Base-by-base conservation (phyloP, 2,329 filamentous ascomycete species). In the Metarhizium album region DNA sequence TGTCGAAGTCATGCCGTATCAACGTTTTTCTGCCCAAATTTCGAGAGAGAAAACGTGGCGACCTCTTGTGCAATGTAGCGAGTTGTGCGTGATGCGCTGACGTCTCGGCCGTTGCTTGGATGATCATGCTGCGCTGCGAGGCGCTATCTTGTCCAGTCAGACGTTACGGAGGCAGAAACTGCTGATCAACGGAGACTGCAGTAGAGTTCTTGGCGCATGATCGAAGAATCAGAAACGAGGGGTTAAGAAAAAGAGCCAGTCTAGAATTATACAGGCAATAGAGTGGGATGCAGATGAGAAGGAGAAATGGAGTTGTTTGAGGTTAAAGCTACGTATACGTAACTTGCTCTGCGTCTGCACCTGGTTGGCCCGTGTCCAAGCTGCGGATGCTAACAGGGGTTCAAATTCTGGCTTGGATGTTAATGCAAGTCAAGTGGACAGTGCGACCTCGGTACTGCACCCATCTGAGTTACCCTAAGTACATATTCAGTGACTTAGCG, bases 1-100 rank as follows among this genome's bases (percentile, higher is more conserved):
- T 71, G 73, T 69, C 62, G 74, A 67, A 75, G 78, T 75, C 79
- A 82, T 80, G 66, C 75, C 76, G 74, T 67, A 57, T 60, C 43
- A 52, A 54, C 49, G 18, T 42, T 33, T n/a, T 23, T 40, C 20
- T 33, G 40, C 24, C 9, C 38, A 24, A 16, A 14, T 37, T 46
- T 6, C 13, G 29, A 22, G 20, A 42, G 38, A 29, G 40, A 40
- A 22, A 27, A 54, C 51, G 52, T 48, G 50, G 53, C 50, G 48
- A 48, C 52, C 29, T 47, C 50, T 50, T 48, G 51, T 48, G 51
- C 49, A 51, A 50, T 43, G 35, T 49, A 48, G 47, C 43, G 42
- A 57, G 49, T 52, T 54, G 31, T 55, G 51, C 31, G 40, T 22
- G 47, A 23, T 51, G 51, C 51, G 55, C 51, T 53, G 53, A 46